Percentiles rank a stretch among this genome's conserved stretches.
phyloP scores from a whole-genome alignment of 805 yeast genomes.

The Cyberlindnera mycetangii region DNA sequence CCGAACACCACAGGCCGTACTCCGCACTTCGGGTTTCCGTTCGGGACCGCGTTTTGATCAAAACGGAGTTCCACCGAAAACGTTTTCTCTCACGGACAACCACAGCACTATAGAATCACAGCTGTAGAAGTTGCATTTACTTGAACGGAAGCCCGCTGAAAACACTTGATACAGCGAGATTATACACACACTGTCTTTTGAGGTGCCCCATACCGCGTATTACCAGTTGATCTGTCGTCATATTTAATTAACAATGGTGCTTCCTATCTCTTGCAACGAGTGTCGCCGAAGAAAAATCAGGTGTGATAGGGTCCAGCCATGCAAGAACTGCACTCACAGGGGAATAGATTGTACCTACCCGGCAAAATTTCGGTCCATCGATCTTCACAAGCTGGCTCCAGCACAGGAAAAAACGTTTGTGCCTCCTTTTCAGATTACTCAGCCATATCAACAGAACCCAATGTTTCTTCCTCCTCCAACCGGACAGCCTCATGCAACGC shows the following conservation, averaged over 20 bases:
- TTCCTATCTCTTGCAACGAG: constrained; percentile 27
- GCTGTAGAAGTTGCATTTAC: no score
- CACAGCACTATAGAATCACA: no score
- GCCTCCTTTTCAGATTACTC: background rate
- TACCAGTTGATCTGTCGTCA: no score
- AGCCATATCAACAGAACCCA: background rate
- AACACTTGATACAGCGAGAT: no score
- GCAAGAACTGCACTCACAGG: constrained; percentile 18
- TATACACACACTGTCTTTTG: no score
- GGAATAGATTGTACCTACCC: constrained; percentile 22
- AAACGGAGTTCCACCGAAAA: background rate
- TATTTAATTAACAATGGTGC: constrained; percentile 14
- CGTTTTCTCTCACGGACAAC: no score
- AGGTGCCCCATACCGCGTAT: no score
- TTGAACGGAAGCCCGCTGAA: no score
- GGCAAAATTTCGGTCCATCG: constrained; percentile 24
- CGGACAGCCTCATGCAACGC: background rate
- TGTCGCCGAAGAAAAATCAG: constrained; percentile 28
- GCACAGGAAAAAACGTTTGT: background rate
- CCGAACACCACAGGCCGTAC: background rate
- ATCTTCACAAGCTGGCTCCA: constrained; percentile 13
- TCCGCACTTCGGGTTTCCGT: background rate
- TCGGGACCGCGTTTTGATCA: background rate
- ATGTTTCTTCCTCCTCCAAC: background rate
- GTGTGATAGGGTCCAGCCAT: constrained; percentile 21